Conservation (phyloP, 2,329 filamentous ascomycete species). For the Pseudocercospora fuligena region DNA sequence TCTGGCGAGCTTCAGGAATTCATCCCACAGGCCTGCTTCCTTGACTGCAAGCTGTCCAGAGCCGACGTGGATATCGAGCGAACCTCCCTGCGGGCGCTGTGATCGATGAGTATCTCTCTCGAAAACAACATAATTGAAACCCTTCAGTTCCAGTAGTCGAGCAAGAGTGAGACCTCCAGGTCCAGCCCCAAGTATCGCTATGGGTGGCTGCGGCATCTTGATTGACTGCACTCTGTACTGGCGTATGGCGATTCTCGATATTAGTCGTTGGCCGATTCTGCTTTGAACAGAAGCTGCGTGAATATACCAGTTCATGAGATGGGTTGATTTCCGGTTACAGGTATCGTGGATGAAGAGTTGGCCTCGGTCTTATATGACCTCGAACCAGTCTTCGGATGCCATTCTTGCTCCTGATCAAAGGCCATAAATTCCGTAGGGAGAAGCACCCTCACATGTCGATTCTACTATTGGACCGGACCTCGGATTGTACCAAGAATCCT, state of each 20-base stretch:
- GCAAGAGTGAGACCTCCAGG: conserved; percentile 37
- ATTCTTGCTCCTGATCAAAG: not conserved
- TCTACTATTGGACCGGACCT: not conserved
- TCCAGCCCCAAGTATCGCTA: conserved; percentile 40
- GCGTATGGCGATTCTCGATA: not conserved
- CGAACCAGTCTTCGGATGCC: not conserved
- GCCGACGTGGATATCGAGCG: conserved; percentile 34
- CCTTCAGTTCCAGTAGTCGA: conserved; percentile 30
- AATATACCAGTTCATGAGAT: not conserved
- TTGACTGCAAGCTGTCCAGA: conserved; percentile 34
- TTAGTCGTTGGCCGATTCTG: not conserved
- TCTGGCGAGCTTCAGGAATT: conserved; percentile 27
- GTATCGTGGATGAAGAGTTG: not conserved
- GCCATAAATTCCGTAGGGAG: not conserved
- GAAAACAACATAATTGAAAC: conserved; percentile 33
- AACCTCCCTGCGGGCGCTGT: conserved; percentile 30
- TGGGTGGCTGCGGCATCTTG: conserved; percentile 15
- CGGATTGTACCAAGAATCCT: not conserved
- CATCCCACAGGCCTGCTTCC: conserved; percentile 32
- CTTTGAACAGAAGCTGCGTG: not conserved
- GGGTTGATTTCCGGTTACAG: not conserved
- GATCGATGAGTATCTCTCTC: conserved; percentile 32
- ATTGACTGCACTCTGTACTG: not conserved
- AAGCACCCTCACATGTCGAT: not conserved
- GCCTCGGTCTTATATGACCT: not conserved